phyloP scores from a whole-genome alignment of 345 rosid species.

The Bruguiera parviflora region DNA sequence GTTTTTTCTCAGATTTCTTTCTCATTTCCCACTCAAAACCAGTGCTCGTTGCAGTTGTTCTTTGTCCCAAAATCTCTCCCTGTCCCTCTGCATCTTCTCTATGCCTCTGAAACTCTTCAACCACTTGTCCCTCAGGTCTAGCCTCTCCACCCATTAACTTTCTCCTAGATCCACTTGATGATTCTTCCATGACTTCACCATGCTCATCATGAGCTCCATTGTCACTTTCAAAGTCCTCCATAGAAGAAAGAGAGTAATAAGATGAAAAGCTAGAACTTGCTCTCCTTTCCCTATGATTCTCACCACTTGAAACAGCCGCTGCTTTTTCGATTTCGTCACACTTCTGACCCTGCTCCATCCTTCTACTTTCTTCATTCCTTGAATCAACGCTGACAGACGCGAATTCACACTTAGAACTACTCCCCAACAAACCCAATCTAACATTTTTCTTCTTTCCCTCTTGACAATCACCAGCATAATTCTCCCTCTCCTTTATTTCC shows the following conservation, averaged over 20 bases:
- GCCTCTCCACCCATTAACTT: conserved; percentile 22
- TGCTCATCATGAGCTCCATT: conserved; percentile 41
- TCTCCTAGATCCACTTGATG: conserved; percentile 22
- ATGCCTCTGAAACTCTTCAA: conserved; percentile 20
- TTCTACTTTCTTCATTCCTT: conserved; percentile 25
- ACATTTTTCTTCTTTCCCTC: conserved; percentile 32
- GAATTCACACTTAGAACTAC: conserved; percentile 27
- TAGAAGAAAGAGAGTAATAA: conserved; percentile 66
- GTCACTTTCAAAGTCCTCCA: conserved; percentile 58
- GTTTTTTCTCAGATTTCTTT: conserved; percentile 67
- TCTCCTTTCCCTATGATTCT: conserved; percentile 34
- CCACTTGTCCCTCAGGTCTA: conserved; percentile 23
- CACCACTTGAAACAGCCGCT: conserved; percentile 19
- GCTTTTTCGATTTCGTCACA: conserved; percentile 25
- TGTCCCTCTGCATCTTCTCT: conserved; percentile 9
- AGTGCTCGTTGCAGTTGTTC: conserved; percentile 24
- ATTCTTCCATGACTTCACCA: conserved; percentile 27
- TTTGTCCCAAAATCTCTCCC: conserved; percentile 23
- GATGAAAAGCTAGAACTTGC: conserved; percentile 68
- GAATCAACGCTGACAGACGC: conserved; percentile 22
- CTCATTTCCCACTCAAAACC: conserved; percentile 52
- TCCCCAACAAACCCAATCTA: conserved; percentile 27
- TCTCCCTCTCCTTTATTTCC: conserved; percentile 38
- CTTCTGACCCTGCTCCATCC: conserved; percentile 26
- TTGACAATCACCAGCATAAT: conserved; percentile 30